Evolutionary conservation across 225 moss, liverwort and hornwort genomes (phyloP), one percentile per base, ranked within the genome.

Genomic region (Physcomitrellopsis africana): DNA sequence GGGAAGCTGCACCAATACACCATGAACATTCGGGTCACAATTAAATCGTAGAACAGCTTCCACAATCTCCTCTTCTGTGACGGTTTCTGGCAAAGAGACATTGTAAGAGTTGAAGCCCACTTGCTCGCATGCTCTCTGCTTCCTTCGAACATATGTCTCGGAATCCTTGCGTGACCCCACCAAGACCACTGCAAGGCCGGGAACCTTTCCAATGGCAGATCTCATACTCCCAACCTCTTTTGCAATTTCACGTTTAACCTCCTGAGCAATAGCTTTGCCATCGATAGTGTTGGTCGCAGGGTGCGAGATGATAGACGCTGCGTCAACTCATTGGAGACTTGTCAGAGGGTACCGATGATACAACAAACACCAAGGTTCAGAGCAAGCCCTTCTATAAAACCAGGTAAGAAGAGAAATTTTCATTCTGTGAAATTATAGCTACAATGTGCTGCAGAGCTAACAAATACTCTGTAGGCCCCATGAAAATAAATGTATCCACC

Each of bases 111-210:
- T 82, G 69, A 96, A 82, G 10, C 96, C 94, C 64, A 94, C 96
- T 84, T 91, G 90, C 44, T 81, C 89, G 69, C 96, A 96, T 22
- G 96, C 94, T 76, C 67, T 92, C 68, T 83, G 82, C 80, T 96
- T 96, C 83, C 86, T 92, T 56, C 91, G 87, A 63, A 96, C 96
- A 63, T 96, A 96, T 15, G 92, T 92, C 75, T 89, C 86, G 13
- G 96, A 96, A 75, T 96, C 94, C 52, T 89, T 96, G 54, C 94
- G 91, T 9, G 81, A 87, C 62, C 96, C 96, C 13, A 96, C 94
- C 67, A 96, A 78, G 20, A 96, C 89, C 63, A 96, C 96, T 51
- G 96, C 96, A 44, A 96, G 82, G 11, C 96, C 96, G 1, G 96
- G 96, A 83, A 91, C 87, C 86, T 80, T 76, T 9, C 87, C 79